Conservation (phyloP, 495 filamentous ascomycete species). For the Neurospora pannonica region DNA sequence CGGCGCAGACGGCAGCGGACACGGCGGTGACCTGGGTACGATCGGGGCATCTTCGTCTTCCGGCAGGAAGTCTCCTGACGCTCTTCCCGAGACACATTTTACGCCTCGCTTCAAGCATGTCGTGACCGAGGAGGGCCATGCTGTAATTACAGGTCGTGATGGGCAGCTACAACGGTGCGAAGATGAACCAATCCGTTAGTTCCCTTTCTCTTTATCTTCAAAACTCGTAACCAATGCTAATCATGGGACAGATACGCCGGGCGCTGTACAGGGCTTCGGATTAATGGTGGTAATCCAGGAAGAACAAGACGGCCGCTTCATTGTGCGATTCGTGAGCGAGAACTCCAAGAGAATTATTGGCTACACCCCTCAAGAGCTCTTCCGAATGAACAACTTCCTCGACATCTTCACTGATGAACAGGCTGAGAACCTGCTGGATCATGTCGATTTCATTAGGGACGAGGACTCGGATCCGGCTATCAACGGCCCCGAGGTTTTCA, state of each 20-base stretch:
- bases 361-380: conserved; percentile 69
- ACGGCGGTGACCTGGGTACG: not conserved
- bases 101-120: conserved; percentile 75
- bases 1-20: conserved; percentile 6
- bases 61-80: conserved; percentile 13
- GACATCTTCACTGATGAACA: conserved; percentile 79
- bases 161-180: conserved; percentile 70
- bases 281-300: conserved; percentile 70
- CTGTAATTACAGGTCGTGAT: conserved; percentile 71
- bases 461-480: conserved; percentile 60
- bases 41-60: conserved; percentile 2
- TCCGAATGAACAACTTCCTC: conserved; percentile 62
- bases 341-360: conserved; percentile 72
- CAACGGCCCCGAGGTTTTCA: conserved; percentile 84
- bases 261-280: conserved; percentile 83
- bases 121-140: conserved; percentile 71
- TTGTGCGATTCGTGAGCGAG: conserved; percentile 76
- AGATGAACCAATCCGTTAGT: conserved; percentile 71
- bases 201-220: not conserved
- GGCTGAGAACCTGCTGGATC: conserved; percentile 69
- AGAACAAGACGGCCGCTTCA: conserved; percentile 53
- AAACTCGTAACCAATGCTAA: not conserved
- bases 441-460: conserved; percentile 78
- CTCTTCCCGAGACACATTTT: conserved; percentile 32
- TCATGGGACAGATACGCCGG: conserved; percentile 50